Evolutionary conservation across 768 basidiomycete genomes (phyloP), one percentile per base, ranked within the genome.

Genomic region (Clitopilus passeckerianus): DNA sequence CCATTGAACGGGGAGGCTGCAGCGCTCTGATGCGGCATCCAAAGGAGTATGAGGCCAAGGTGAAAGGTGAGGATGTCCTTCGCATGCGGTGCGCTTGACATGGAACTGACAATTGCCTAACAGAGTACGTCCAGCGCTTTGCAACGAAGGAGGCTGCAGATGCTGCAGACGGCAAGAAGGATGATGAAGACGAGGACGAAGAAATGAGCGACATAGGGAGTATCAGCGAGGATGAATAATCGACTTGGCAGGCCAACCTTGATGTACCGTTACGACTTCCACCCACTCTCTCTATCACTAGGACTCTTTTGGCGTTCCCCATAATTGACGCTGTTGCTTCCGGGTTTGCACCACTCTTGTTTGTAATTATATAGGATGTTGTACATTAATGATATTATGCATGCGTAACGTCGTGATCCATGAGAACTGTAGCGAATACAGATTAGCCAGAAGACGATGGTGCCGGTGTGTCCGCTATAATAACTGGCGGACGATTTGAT

Each of bases 1-100:
- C 97, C 97, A 3, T 78, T 98, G 57, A 99, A 99, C 64, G 96
- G 96, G 34, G 97, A 99, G 75, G 97, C 97, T 18, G 97, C 97
- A 8, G 94, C 96, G 1, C 79, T 99, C 83, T 98, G 62, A 95
- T 98, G 93, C 90, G 96, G 27, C 95, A 98, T 70, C 95, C 95
- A 34, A 94, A 95, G 72, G 90, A 93, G 63, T 99, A 99, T 67
- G 94, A 96, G 64, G 82, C 82, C 22, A 96, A 93, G 71, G 95
- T 99, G 59, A 93, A 94, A 77, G 93, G 93, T 90, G 68, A 33
- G 81, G 65, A 30, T 30, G 27, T 30, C 27, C 27, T 30, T 30
- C 20, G 37, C 24, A 33, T 23, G 54, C 27, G 43, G 30, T 41
- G 35, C 43, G 18, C 22, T 18, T 50, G 30, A 18, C 20, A 20